Base-by-base conservation (phyloP, 148 eudicot species). In the Amaranthus palmeri region DNA sequence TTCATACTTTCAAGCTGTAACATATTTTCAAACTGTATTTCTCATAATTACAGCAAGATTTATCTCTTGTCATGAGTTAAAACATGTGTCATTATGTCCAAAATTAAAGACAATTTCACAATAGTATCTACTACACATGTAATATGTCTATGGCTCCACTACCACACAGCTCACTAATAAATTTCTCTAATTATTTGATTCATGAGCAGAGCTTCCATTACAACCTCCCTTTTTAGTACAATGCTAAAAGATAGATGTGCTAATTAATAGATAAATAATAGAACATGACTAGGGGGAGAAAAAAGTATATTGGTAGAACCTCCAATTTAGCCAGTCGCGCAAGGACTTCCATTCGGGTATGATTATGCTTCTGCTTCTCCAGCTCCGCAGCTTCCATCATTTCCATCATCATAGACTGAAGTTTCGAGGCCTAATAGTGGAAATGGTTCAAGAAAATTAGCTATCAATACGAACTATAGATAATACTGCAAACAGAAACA, bases 311-410 rank as follows among this genome's bases (percentile, higher is more conserved):
- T 50, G 51, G 74, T 68, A 59, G 56, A 74, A 91, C 99, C 97
- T 95, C 99, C 71, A 91, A 82, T 78, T 85, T 88, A 60, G 99
- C 93, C 78, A 95, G 69, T 68, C 86, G 88, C 25, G 84, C 74
- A 13, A 95, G 84, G 69, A 84, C 86, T 83, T 91, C 99, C 99
- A 95, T 95, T 77, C 97, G 87, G 42, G 99, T 95, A 80, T 77
- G 87, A 73, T 89, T 95, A 78, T 95, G 99, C 73, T 95, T 95
- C 79, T 88, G 97, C 87, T 95, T 95, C 83, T 95, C 99, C 40
- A 86, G 44, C 48, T 95, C 99, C 50, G 78, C 96, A 58, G 99
- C 99, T 73, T 95, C 96, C 99, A 95, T 91, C 73, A 79, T 89
- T 72, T 91, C 97, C 87, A 89, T 95, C 86, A 83, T 95, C 51